A percentile compares a stretch with the other conserved stretches of the same genome.
These are phyloP conservation scores for Botrytis aclada DNA, from an alignment of 2,329 filamentous ascomycete genomes.

Conservation along the genomic window DNA sequence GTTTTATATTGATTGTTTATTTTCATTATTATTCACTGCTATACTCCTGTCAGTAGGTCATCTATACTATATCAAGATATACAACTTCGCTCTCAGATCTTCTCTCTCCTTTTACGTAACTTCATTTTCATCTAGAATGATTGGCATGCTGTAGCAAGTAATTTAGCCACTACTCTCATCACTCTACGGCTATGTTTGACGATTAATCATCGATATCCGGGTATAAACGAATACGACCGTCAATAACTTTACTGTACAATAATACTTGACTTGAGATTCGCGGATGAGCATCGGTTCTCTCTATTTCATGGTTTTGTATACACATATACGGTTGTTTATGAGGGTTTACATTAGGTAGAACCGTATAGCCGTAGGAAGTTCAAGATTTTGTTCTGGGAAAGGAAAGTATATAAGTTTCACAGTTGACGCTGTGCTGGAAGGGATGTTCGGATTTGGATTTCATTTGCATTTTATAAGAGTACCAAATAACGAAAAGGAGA, in stretches of 20 bases:
- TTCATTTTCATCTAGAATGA: not conserved
- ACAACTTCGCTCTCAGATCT: not conserved
- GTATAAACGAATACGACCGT: not conserved
- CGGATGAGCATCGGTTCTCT: not conserved
- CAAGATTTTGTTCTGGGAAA: not conserved
- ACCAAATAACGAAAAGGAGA: too few relatives aligned
- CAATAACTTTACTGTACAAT: not conserved
- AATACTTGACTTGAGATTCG: not conserved
- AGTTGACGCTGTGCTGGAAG: not conserved
- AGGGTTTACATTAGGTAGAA: not conserved
- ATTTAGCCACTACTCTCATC: not conserved
- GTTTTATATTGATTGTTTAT: not conserved
- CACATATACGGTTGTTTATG: not conserved
- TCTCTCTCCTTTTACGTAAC: not conserved
- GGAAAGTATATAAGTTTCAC: not conserved
- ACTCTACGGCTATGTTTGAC: not conserved
- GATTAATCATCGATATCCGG: not conserved
- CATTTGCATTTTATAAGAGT: not conserved
- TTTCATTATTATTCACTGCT: not conserved
- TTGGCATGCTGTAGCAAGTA: not conserved
- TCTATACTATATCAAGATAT: not conserved
- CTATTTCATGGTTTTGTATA: not conserved
- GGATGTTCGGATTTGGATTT: not conserved
- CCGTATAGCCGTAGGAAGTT: not conserved
- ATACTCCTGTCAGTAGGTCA: not conserved